Evolutionary conservation across 2,329 filamentous ascomycete genomes (phyloP), one percentile per base, ranked within the genome.

Genomic region (Pestalotiopsis sp.): DNA sequence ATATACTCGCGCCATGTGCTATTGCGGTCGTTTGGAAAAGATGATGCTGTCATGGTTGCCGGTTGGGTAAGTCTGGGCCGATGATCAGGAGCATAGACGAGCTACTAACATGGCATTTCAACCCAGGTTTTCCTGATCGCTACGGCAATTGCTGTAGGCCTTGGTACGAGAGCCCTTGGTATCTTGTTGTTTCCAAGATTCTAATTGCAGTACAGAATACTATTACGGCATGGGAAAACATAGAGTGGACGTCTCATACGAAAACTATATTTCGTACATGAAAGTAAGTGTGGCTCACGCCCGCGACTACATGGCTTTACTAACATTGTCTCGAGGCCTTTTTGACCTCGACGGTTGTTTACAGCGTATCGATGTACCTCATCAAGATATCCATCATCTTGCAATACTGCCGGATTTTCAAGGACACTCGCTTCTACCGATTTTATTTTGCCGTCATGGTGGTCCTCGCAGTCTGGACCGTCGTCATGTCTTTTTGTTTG

Each of bases 351-450:
- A 62, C 59, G 27, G 25, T 67, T 1, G 23, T 62, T 17, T 67
- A 67, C 39, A 67, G 66, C 57, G n/a, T 62, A 27, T 36, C 57
- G 4, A 67, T 67, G 4, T 67, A 61, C 14, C 57, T 67, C 38
- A 36, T 67, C 57, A 67, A 67, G 20, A 61, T 67, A 17, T 67
- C 66, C 17, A 67, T 67, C 56, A 49, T 67, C 7, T 31, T 67
- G 13, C 66, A 67, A 20, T 67, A 67, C 20, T 61, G 66, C 38
- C 66, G 66, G 14, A 67, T 67, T 41, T 67, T 67, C 66, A 36
- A 64, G 17, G 61, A 45, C 39, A 64, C 61, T 49, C 61, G 38
- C 25, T 64, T 64, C 12, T 64, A 64, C 36, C 38, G 38, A 25
- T 45, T 64, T n/a, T 49, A 38, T 38, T 61, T 45, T 67, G 31